Base-by-base conservation (phyloP, 2,329 filamentous ascomycete genomes). In the Cercospora sp. region DNA sequence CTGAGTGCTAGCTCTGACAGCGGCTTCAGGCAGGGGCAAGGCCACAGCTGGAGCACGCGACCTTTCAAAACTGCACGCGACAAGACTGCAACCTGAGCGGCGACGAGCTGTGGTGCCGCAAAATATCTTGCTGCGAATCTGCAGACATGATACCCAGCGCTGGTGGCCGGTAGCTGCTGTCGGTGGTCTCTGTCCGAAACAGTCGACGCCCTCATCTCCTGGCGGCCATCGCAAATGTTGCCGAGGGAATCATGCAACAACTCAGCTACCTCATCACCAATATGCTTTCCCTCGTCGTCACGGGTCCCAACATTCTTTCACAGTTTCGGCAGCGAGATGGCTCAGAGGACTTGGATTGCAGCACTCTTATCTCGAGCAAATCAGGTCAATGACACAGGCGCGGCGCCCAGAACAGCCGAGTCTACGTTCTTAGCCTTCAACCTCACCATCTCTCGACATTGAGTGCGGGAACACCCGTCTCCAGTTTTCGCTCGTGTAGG, bases 331-430 rank as follows among this genome's bases (percentile, higher is more conserved):
- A 37, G 28, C 28, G 28, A 59, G 55, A 21, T 24, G 55, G 28
- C 24, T 59, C 13, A 21, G 3, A 34, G n/a, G 18, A 37, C 55
- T 34, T 59, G 55, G n/a, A 59, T 28, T 21, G 55, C 30, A 59
- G 28, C 40, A 32, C 21, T 51, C 60, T 62, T 62, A 62, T 62
- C 60, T 62, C 40, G 43, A 62, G 60, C 60, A 62, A 62, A 62
- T 62, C 60, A 62, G 24, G 26, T 62, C 34, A 45, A 45, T 32
- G 21, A 45, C 37, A 43, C 18, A 26, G 59, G 26, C 60, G 37
- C 30, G 60, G 60, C 60, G 60, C 60, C 59, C 43, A 49, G 40
- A n/a, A 49, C 43, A 30, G 49, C 60, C 60, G 28, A 62, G 60
- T 28, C 60, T 21, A 7, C 26, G 10, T 18, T 45, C 40, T 45